Evolutionary conservation across 495 filamentous ascomycete species (phyloP).

Genomic region (Geoglossum glabrum): DNA sequence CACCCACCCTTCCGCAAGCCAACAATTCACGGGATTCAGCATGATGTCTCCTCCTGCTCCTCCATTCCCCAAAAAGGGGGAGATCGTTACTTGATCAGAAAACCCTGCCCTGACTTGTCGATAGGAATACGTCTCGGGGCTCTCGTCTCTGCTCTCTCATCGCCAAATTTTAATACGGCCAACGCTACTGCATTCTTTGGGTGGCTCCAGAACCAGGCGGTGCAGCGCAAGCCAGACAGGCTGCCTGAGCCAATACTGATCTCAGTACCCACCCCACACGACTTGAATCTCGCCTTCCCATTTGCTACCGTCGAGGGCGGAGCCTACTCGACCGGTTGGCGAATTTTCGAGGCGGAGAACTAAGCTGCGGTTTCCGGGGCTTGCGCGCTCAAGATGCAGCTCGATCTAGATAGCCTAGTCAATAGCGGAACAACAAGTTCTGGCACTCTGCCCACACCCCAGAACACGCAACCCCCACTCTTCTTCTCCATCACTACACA

Average conservation of each 20-base stretch:
- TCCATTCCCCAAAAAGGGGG: not conserved
- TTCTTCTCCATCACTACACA: too few relatives aligned
- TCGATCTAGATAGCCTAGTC: conserved; percentile 3
- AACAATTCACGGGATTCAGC: too few relatives aligned
- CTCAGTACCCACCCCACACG: not conserved
- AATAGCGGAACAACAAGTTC: not conserved
- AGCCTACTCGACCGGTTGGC: not conserved
- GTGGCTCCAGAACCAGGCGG: not conserved
- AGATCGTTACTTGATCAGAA: not conserved
- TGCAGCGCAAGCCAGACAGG: not conserved
- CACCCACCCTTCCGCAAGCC: too few relatives aligned
- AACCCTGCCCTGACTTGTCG: not conserved
- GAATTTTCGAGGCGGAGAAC: conserved; percentile 4
- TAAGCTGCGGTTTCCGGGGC: conserved; percentile 6
- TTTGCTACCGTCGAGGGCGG: not conserved
- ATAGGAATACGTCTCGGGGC: not conserved
- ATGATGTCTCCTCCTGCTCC: too few relatives aligned
- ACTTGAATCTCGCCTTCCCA: not conserved
- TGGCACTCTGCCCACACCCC: too few relatives aligned
- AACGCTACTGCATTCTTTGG: not conserved
- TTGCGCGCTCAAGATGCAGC: conserved; percentile 7
- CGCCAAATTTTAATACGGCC: not conserved
- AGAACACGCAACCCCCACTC: too few relatives aligned
- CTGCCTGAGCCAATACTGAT: not conserved
- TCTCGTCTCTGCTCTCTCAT: conserved; percentile 2